These are phyloP conservation scores for Clarireedia homoeocarpa DNA, from an alignment of 2,329 filamentous ascomycete genomes.

Conservation along the genomic window DNA sequence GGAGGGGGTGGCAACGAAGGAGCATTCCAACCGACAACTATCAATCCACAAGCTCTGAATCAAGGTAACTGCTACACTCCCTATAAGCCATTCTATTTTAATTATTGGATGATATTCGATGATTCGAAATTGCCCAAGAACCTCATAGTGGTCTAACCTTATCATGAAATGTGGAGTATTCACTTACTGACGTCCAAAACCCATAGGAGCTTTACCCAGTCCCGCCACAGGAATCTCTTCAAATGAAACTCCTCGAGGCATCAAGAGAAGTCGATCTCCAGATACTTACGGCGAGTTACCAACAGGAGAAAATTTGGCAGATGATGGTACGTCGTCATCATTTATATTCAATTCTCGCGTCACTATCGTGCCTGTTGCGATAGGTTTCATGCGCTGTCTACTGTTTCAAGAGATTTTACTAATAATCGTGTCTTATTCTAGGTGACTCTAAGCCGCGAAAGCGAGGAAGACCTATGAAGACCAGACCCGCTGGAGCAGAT, in stretches of 20 bases:
- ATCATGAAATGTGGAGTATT: neutral
- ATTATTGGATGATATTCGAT: neutral
- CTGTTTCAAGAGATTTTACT: slow-evolving; percentile 16
- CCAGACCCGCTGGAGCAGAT: slow-evolving; percentile 42
- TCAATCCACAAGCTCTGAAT: slow-evolving; percentile 10
- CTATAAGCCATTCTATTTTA: neutral
- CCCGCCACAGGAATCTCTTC: slow-evolving; percentile 38
- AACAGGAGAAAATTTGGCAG: slow-evolving; percentile 49
- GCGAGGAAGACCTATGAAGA: slow-evolving; percentile 31
- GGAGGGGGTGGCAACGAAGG: slow-evolving; percentile 7
- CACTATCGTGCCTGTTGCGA: slow-evolving; percentile 20
- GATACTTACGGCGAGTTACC: slow-evolving; percentile 47
- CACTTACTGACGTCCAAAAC: neutral
- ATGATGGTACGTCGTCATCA: slow-evolving; percentile 60
- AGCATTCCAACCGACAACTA: slow-evolving; percentile 9
- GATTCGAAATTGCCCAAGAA: neutral
- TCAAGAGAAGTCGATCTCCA: slow-evolving; percentile 74
- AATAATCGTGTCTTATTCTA: slow-evolving; percentile 25
- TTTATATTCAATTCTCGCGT: slow-evolving; percentile 11
- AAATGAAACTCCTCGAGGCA: slow-evolving; percentile 54
- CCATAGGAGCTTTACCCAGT: slow-evolving; percentile 24
- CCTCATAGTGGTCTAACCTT: neutral
- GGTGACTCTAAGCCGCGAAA: slow-evolving; percentile 36
- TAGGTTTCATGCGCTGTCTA: slow-evolving; percentile 22
- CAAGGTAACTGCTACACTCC: slow-evolving; percentile 3